Evolutionary conservation across 176 grass and related monocot genomes (phyloP).

Genomic region (Rhynchospora breviuscula): DNA sequence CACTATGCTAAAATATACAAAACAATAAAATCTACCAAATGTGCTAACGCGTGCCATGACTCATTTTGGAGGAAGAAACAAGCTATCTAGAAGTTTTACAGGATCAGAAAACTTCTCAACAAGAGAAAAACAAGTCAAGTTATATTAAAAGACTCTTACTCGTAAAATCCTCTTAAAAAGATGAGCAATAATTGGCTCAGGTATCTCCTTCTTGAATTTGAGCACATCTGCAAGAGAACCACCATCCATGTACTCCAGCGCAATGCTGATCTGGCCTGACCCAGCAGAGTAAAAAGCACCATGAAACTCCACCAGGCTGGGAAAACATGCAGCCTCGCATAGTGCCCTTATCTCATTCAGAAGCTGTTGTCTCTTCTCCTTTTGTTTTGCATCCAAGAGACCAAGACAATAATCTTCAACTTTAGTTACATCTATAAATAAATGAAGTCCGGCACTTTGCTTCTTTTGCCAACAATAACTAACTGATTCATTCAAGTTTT

Average conservation of each 20-base stretch:
- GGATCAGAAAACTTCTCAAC: too few species aligned
- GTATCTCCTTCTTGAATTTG: conserved; percentile 64
- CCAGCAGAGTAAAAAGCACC: conserved; percentile 88
- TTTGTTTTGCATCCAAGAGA: conserved; percentile 27
- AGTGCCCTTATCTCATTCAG: conserved; percentile 96
- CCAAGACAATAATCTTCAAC: conserved; percentile 12
- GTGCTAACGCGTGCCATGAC: neutral
- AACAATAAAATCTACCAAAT: neutral
- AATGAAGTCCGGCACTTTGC: neutral
- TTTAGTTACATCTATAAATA: conserved; percentile 17
- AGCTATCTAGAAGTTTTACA: neutral
- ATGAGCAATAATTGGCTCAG: conserved; percentile 72
- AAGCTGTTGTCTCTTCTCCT: conserved; percentile 97
- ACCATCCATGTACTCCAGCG: conserved; percentile 96
- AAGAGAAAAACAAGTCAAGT: neutral
- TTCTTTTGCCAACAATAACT: neutral
- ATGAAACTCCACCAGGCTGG: conserved; percentile 86
- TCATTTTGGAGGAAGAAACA: neutral
- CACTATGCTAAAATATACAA: neutral
- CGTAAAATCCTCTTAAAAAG: conserved; percentile 67
- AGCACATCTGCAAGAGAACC: conserved; percentile 91
- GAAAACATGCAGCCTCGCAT: conserved; percentile 80
- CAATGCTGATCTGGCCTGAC: conserved; percentile 95
- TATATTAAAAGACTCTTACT: conserved; percentile 42
- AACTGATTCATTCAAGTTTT: neutral